These are phyloP conservation scores for Scedosporium boydii DNA, from an alignment of 2,329 filamentous ascomycete species.

Conservation along the genomic window DNA sequence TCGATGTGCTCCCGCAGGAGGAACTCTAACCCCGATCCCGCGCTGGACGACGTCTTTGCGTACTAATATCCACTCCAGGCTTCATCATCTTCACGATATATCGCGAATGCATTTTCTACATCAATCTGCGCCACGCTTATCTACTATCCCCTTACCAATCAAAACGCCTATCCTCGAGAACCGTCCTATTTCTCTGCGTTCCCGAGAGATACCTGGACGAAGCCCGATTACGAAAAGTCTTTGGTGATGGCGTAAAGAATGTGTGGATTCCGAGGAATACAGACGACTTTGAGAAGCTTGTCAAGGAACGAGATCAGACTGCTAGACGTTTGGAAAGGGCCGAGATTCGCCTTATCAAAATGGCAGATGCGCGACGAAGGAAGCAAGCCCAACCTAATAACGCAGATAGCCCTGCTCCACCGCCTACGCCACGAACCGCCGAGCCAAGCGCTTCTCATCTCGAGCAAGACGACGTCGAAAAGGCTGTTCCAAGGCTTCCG, in stretches of 20 bases:
- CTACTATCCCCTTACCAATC: conserved; percentile 77
- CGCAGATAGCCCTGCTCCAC: background rate
- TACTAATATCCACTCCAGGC: conserved; percentile 20
- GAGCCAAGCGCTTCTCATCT: conserved; percentile 13
- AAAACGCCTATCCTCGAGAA: conserved; percentile 77
- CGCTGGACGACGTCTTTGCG: background rate
- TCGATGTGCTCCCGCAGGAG: too few species aligned
- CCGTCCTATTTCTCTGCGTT: conserved; percentile 85
- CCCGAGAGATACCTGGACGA: conserved; percentile 69
- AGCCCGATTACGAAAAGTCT: conserved; percentile 62
- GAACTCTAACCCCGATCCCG: too few species aligned
- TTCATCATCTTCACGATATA: conserved; percentile 88
- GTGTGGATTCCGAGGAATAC: conserved; percentile 77
- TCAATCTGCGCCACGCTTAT: conserved; percentile 90
- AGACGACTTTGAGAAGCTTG: conserved; percentile 64
- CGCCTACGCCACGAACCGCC: conserved; percentile 19
- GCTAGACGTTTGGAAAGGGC: conserved; percentile 74
- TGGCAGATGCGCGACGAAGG: conserved; percentile 54
- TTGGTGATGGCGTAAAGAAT: conserved; percentile 68
- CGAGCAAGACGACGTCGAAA: conserved; percentile 3
- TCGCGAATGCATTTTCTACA: conserved; percentile 84
- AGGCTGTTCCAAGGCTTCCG: conserved; percentile 17
- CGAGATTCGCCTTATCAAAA: conserved; percentile 71
- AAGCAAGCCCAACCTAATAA: conserved; percentile 27
- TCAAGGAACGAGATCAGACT: conserved; percentile 64